phyloP scores from a whole-genome alignment of 371 early-diverging fungal genomes.

The Rhizopus arrhizus region DNA sequence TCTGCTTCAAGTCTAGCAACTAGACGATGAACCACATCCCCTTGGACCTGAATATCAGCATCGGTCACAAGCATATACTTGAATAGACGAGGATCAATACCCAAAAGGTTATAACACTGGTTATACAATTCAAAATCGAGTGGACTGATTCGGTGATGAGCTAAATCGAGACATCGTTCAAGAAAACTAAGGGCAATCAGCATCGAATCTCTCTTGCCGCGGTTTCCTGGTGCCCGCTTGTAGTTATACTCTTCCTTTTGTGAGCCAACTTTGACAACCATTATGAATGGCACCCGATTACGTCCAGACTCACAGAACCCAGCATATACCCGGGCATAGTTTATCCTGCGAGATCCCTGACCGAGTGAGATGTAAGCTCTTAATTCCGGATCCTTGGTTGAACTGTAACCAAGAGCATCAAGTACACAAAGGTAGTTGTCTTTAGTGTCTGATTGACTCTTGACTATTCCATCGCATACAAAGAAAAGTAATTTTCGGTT shows the following conservation, averaged over 20 bases:
- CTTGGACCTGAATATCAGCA: constrained; percentile 47
- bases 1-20: constrained; percentile 43
- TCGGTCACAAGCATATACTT: constrained; percentile 56
- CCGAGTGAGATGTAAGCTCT: constrained; percentile 49
- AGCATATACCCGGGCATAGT: constrained; percentile 51
- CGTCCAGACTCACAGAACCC: constrained; percentile 51
- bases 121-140: constrained; percentile 52
- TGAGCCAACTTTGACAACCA: constrained; percentile 47
- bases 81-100: constrained; percentile 47
- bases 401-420: constrained; percentile 49
- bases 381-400: constrained; percentile 40
- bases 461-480: constrained; percentile 50
- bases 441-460: constrained; percentile 29
- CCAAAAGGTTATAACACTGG: constrained; percentile 47
- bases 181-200: constrained; percentile 44
- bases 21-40: constrained; percentile 35
- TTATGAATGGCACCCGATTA: constrained; percentile 50
- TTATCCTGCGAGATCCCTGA: constrained; percentile 34
- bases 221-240: constrained; percentile 37
- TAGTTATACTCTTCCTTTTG: constrained; percentile 19
- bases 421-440: constrained; percentile 42
- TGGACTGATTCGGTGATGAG: constrained; percentile 43
- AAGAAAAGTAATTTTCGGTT: constrained; percentile 51
- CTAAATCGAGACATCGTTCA: constrained; percentile 51
- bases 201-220: constrained; percentile 53